phyloP scores from a whole-genome alignment of 352 stramenopile species.

The Phytopythium ostracodes region DNA sequence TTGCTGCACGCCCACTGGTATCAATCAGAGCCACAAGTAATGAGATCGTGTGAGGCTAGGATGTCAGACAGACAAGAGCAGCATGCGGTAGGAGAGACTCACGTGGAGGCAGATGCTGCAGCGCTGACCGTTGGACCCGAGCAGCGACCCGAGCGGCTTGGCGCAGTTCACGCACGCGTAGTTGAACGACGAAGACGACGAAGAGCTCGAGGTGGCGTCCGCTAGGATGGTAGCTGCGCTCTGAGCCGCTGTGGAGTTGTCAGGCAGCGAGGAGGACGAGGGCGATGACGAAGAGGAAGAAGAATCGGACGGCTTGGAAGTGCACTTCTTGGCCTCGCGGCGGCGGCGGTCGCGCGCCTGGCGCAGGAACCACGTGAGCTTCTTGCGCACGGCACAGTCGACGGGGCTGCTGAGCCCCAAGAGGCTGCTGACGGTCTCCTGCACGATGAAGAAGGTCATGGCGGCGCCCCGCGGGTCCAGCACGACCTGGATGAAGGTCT shows the following conservation, averaged over 20 bases:
- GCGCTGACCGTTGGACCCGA: conserved; percentile 2
- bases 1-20: conserved; percentile 20
- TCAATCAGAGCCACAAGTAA: neutral
- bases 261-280: conserved; percentile 6
- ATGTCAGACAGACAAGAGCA: too few species aligned
- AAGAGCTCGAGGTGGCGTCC: conserved; percentile 15
- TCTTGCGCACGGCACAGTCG: conserved; percentile 45
- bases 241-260: neutral
- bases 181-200: conserved; percentile 8
- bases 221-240: conserved; percentile 1
- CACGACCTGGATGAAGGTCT: conserved; percentile 37
- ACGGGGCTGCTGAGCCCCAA: conserved; percentile 27
- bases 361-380: conserved; percentile 43
- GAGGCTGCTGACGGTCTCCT: conserved; percentile 23
- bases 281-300: conserved; percentile 12
- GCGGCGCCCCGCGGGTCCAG: conserved; percentile 31
- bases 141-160: conserved; percentile 3
- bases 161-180: conserved; percentile 1
- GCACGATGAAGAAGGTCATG: conserved; percentile 33
- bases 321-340: neutral
- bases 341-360: conserved; percentile 10
- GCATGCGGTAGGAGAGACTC: too few species aligned
- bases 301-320: neutral
- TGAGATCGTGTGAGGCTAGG: neutral
- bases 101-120: conserved; percentile 22